phyloP scores from a whole-genome alignment of 1,284 basidiomycete genomes.

The Pterulicium gracile region DNA sequence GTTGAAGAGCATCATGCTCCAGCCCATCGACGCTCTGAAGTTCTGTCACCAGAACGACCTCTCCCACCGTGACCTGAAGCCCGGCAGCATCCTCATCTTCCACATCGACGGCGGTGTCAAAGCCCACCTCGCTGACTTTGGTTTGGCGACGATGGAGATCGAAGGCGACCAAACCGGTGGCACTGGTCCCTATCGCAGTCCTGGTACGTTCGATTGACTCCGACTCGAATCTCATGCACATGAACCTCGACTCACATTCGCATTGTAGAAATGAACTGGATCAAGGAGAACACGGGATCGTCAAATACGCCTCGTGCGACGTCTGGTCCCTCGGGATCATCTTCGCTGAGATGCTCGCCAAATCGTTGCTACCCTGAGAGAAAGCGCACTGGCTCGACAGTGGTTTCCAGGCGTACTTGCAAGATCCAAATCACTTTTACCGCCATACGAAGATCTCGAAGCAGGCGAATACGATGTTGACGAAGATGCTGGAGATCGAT shows the following conservation, averaged over 20 bases:
- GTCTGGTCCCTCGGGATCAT: not conserved
- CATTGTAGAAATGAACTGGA: not conserved
- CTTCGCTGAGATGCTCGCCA: not conserved
- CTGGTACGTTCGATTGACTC: not conserved
- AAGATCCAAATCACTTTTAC: not conserved
- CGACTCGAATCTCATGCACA: not conserved
- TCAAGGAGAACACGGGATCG: not conserved
- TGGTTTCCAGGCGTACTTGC: not conserved
- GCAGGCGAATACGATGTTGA: not conserved
- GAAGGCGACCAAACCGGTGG: not conserved
- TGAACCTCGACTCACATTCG: too few relatives aligned
- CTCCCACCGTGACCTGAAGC: slow-evolving; percentile 7
- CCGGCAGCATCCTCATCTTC: slow-evolving; percentile 5
- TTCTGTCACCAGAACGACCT: slow-evolving; percentile 2
- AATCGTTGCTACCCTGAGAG: not conserved
- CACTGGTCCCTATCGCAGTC: not conserved
- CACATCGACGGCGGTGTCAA: not conserved
- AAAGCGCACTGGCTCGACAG: not conserved
- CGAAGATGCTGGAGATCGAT: not conserved
- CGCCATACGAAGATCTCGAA: not conserved
- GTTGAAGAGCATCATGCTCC: not conserved
- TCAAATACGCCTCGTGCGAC: not conserved
- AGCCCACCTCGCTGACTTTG: slow-evolving; percentile 6
- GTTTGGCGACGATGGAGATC: not conserved
- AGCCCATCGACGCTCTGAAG: slow-evolving; percentile 6